Evolutionary conservation across 2,329 filamentous ascomycete genomes (phyloP).

Genomic region (Microsporum canis): DNA sequence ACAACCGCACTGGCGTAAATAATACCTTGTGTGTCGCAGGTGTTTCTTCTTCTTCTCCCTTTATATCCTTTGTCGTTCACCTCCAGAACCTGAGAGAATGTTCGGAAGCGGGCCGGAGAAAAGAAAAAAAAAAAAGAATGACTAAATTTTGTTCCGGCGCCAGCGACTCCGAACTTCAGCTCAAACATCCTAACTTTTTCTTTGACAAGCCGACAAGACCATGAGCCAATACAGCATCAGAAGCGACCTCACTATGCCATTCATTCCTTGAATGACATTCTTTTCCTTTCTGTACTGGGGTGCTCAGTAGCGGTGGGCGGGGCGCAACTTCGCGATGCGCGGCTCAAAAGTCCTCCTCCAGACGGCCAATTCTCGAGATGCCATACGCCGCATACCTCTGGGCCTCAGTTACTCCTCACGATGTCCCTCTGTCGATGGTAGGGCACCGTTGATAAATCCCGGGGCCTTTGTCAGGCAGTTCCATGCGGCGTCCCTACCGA

Average conservation of each 20-base stretch:
- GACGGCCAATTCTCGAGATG: not conserved
- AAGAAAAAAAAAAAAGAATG: not conserved
- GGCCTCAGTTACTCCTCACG: not conserved
- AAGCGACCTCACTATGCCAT: not conserved
- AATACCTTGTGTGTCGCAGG: not conserved
- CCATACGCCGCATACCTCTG: not conserved
- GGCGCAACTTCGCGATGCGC: slow-evolving; percentile 2
- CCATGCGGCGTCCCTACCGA: not conserved
- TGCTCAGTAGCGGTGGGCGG: not conserved
- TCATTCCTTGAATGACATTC: not conserved
- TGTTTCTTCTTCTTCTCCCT: not conserved
- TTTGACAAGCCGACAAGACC: not conserved
- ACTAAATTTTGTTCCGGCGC: slow-evolving; percentile 4
- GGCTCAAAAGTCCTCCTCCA: not conserved
- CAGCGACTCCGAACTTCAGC: not conserved
- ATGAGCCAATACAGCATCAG: not conserved
- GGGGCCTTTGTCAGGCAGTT: not conserved
- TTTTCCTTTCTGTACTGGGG: not conserved
- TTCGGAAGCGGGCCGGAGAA: not conserved
- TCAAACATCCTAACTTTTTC: not conserved
- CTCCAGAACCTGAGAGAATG: not conserved
- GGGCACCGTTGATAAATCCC: not conserved
- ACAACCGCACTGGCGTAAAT: not conserved
- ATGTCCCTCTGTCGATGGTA: not conserved
- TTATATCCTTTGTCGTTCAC: not conserved